phyloP scores from a whole-genome alignment of 73 alveolate species.

The Uronychia binucleata region DNA sequence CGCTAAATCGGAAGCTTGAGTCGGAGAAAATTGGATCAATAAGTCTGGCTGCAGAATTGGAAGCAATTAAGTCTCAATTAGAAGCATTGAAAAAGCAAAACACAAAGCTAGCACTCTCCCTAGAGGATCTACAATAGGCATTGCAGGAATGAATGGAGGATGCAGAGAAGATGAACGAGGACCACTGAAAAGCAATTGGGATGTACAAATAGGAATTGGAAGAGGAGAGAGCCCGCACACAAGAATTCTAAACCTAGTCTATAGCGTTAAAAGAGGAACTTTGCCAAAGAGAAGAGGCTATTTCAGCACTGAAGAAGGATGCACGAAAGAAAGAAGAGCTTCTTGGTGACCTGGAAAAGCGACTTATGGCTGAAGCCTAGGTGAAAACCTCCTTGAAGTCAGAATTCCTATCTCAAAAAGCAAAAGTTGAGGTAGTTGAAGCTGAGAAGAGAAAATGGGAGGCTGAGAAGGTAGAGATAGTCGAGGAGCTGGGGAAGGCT shows the following conservation, averaged over 20 bases:
- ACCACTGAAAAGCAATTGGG: slow-evolving; percentile 7
- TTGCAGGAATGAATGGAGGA: no score
- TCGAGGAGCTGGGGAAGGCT: not conserved
- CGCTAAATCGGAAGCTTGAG: not conserved
- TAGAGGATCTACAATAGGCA: no score
- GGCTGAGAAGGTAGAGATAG: not conserved
- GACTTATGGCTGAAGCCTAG: no score
- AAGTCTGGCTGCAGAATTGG: slow-evolving; percentile 1
- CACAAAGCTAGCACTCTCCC: slow-evolving; percentile 9
- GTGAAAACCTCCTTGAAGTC: not conserved
- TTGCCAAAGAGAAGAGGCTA: not conserved
- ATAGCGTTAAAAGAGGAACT: not conserved
- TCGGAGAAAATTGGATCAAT: not conserved
- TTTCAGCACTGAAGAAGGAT: no score
- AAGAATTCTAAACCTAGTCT: no score
- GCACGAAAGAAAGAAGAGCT: not conserved
- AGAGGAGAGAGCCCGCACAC: slow-evolving; percentile 5
- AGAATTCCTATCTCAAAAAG: not conserved
- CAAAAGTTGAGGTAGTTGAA: no score
- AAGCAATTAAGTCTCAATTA: slow-evolving; percentile 12
- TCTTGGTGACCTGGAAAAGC: not conserved
- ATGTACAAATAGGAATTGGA: not conserved
- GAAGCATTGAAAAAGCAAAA: slow-evolving; percentile 2
- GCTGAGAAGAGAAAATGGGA: not conserved
- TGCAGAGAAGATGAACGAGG: slow-evolving; percentile 5